A percentile compares a stretch with the other conserved stretches of the same genome.
These are phyloP conservation scores for Amanita molliuscula DNA, from an alignment of 768 basidiomycete species.

Conservation along the genomic window DNA sequence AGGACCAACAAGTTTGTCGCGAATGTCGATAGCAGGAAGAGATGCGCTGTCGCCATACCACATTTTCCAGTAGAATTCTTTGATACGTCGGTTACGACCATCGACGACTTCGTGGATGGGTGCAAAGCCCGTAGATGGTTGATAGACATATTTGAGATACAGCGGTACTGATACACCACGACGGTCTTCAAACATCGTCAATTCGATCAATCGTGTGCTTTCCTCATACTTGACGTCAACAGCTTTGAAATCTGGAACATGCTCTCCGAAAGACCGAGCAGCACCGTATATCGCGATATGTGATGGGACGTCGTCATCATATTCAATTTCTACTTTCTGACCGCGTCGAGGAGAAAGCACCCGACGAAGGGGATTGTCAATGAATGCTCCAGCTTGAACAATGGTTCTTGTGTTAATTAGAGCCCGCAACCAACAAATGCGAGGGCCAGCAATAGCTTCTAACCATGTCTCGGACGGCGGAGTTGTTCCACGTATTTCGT, in stretches of 20 bases:
- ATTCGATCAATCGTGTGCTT: conserved; percentile 44
- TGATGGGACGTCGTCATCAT: conserved; percentile 32
- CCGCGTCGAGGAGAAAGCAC: conserved; percentile 72
- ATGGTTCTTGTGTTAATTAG: conserved; percentile 73
- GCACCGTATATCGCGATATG: conserved; percentile 66
- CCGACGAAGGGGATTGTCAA: conserved; percentile 84
- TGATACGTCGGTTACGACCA: conserved; percentile 83
- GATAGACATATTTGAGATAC: conserved; percentile 72
- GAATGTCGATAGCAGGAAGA: conserved; percentile 71
- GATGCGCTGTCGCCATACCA: conserved; percentile 88
- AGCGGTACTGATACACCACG: conserved; percentile 70
- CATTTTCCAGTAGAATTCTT: conserved; percentile 96
- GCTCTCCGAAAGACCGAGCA: conserved; percentile 70
- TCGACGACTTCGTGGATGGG: conserved; percentile 87
- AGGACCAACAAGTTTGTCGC: conserved; percentile 78
- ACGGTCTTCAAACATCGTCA: conserved; percentile 81
- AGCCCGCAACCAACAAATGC: conserved; percentile 80
- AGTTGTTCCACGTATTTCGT: conserved; percentile 36
- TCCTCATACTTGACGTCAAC: conserved; percentile 58
- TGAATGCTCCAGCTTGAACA: conserved; percentile 77
- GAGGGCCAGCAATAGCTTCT: conserved; percentile 70
- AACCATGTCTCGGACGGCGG: conserved; percentile 73
- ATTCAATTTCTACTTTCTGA: conserved; percentile 66
- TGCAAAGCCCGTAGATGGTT: conserved; percentile 78
- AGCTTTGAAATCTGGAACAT: conserved; percentile 73